Evolutionary conservation across 306 rosid species (phyloP), one percentile per base, ranked within the genome.

Genomic region (Vigna hirtella): DNA sequence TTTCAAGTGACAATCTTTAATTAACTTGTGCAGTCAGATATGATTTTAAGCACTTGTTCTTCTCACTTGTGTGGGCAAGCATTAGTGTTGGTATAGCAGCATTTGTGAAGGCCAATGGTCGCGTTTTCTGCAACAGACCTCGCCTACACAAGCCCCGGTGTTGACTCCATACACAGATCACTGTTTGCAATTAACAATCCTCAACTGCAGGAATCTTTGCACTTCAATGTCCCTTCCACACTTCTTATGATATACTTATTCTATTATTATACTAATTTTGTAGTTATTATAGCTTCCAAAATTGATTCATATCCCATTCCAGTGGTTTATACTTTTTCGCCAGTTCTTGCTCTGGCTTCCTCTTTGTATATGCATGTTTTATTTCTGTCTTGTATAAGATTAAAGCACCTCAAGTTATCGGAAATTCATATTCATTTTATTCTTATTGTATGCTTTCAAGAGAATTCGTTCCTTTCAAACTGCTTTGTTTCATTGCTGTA

Each of bases 91-190:
- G 74, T n/a, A 62, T 91, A 66, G 98, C 98, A 26, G 85, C 88
- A 74, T 86, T 89, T 77, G 93, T 89, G 67, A 85, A 88, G 86
- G 93, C 94, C 80, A 93, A 93, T 5, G 98, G 98, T 45, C 85
- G 93, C 70, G 17, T 88, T 58, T 93, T 93, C 86, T 91, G 98
- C 86, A 91, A 88, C 80, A 81, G 98, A 24, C 96, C 96, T 28
- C 89, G 89, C 73, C 86, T 93, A 26, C 90, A 85, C 89, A 91
- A 80, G 84, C 94, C 94, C 7, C 83, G 85, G 66, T 55, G 69
- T 65, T 90, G 83, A 90, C 55, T 74, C 75, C 6, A 40, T 32
- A 38, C 38, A 40, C 61, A 63, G 34, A 58, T 62, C 52, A 4
- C 47, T 36, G 45, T 68, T n/a, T 20, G 68, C 36, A 16, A 36